phyloP scores from a whole-genome alignment of 768 basidiomycete genomes.

The Termitomyces sp. region DNA sequence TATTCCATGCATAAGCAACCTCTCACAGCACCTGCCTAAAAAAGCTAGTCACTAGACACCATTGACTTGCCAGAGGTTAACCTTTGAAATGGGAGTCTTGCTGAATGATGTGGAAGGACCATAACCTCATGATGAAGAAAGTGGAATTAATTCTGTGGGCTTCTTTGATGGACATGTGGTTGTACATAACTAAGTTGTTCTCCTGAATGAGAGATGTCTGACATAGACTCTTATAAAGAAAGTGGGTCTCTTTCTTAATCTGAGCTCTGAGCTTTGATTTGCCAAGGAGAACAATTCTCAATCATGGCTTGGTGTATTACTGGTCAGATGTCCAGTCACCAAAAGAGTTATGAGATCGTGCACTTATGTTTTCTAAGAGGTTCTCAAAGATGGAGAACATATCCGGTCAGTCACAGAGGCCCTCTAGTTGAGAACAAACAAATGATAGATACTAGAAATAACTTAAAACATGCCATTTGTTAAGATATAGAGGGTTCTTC shows the following conservation, averaged over 20 bases:
- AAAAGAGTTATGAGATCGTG: neutral
- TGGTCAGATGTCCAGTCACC: neutral
- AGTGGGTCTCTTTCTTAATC: neutral
- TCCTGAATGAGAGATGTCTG: neutral
- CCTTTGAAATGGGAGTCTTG: neutral
- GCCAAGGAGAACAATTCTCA: neutral
- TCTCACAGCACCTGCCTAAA: neutral
- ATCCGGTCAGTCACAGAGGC: neutral
- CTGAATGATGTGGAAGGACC: too few relatives aligned
- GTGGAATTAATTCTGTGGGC: neutral
- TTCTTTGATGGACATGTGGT: neutral
- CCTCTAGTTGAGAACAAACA: neutral
- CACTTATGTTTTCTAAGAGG: too few relatives aligned
- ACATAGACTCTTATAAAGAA: too few relatives aligned
- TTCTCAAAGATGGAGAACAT: too few relatives aligned
- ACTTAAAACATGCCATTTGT: too few relatives aligned
- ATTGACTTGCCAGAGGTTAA: too few relatives aligned
- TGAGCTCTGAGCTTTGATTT: too few relatives aligned
- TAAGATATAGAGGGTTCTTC: too few relatives aligned
- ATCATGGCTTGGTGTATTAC: neutral
- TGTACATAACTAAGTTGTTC: neutral
- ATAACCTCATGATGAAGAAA: neutral
- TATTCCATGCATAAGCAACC: neutral
- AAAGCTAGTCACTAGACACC: neutral
- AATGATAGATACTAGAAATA: too few relatives aligned